phyloP scores from a whole-genome alignment of 306 rosid species.

The Vigna angularis region DNA sequence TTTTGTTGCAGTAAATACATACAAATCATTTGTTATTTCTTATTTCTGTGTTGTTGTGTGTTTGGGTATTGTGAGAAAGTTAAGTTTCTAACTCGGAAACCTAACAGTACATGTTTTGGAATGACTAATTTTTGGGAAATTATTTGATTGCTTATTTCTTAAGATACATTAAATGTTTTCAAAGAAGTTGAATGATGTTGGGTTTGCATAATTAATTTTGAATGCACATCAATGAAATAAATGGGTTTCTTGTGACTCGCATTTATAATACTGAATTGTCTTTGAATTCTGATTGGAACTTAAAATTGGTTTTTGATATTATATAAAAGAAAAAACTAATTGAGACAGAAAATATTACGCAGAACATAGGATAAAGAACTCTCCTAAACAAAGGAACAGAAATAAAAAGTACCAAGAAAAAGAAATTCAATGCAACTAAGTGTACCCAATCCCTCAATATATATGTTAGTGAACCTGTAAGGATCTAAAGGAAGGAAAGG shows the following conservation, averaged over 20 bases:
- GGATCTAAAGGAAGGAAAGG: no score
- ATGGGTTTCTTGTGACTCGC: background rate
- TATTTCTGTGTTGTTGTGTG: no score
- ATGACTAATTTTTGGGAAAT: background rate
- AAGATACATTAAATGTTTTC: background rate
- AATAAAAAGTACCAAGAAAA: conserved; percentile 9
- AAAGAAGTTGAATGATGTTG: background rate
- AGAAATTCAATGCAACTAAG: background rate
- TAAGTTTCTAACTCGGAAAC: no score
- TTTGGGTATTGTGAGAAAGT: no score
- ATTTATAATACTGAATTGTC: conserved; percentile 16
- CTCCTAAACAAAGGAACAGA: background rate
- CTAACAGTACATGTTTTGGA: background rate
- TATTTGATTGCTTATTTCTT: background rate
- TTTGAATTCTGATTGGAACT: background rate
- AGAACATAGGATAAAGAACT: background rate
- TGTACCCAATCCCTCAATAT: background rate
- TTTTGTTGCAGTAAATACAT: no score
- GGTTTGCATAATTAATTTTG: conserved; percentile 1
- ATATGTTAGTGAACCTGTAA: background rate
- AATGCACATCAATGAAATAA: background rate
- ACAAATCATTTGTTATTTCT: no score
- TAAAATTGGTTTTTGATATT: background rate
- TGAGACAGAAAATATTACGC: background rate
- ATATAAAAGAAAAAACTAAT: background rate